Evolutionary conservation across 2,329 filamentous ascomycete species (phyloP).

Genomic region (Microthyrium microscopicum): DNA sequence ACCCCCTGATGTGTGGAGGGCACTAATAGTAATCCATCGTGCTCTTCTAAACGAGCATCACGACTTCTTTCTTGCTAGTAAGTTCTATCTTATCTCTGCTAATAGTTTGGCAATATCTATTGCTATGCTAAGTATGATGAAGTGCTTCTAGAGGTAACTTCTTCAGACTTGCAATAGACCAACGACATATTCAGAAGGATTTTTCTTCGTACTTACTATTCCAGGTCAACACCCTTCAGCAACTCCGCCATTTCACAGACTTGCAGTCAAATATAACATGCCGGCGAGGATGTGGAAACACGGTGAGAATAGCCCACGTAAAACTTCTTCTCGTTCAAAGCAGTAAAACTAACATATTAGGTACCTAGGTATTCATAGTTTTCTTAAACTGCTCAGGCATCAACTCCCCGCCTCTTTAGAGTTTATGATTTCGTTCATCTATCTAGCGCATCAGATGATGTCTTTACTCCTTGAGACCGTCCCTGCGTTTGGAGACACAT

Average conservation of each 20-base stretch:
- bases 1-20: constrained; percentile 74
- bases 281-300: constrained; percentile 89
- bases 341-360: constrained; percentile 78
- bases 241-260: constrained; percentile 43
- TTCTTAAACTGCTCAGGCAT: constrained; percentile 46
- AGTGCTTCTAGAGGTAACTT: too few species aligned
- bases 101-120: too few species aligned
- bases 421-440: constrained; percentile 84
- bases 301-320: constrained; percentile 79
- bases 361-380: constrained; percentile 77
- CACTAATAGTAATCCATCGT: constrained; percentile 63
- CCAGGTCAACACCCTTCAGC: constrained; percentile 74
- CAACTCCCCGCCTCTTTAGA: constrained; percentile 62
- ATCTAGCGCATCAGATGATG: constrained; percentile 81
- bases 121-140: too few species aligned
- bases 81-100: too few species aligned
- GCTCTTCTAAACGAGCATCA: constrained; percentile 26
- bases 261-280: constrained; percentile 77
- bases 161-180: too few species aligned
- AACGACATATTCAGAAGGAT: too few species aligned
- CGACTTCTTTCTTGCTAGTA: constrained; percentile 45
- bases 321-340: constrained; percentile 80
- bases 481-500: constrained; percentile 65
- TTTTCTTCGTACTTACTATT: too few species aligned
- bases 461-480: constrained; percentile 74